These are phyloP conservation scores for Ogataea pilisensis DNA, from an alignment of 805 yeast species.

Conservation along the genomic window DNA sequence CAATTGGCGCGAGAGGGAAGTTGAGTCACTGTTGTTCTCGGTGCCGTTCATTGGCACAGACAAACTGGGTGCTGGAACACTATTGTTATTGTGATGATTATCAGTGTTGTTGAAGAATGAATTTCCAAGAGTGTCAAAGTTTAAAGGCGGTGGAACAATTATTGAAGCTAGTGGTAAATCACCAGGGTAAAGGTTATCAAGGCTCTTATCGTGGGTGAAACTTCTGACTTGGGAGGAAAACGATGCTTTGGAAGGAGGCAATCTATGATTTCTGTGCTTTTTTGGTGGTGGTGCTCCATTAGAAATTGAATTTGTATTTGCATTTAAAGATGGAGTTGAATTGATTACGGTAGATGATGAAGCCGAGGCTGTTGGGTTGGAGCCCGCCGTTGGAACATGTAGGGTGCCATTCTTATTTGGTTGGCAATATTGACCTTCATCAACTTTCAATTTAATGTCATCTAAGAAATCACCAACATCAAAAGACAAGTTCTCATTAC, in stretches of 20 bases:
- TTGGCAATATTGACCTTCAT: not conserved
- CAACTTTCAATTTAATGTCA: constrained; percentile 7
- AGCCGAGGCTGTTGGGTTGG: no score
- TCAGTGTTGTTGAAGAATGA: no score
- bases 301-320: no score
- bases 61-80: not conserved
- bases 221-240: not conserved
- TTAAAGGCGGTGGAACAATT: constrained; percentile 10
- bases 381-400: not conserved
- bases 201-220: not conserved
- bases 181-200: not conserved
- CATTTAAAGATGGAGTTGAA: not conserved
- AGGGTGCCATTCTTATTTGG: no score
- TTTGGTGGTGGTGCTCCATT: no score
- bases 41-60: not conserved
- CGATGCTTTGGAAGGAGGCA: not conserved
- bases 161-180: constrained; percentile 12
- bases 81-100: no score
- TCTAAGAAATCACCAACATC: constrained; percentile 21
- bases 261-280: no score
- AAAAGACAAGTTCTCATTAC: constrained; percentile 11
- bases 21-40: not conserved
- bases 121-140: constrained; percentile 1
- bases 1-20: not conserved
- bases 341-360: no score